phyloP scores from a whole-genome alignment of 148 eudicot species.

The Persicaria maculosa region DNA sequence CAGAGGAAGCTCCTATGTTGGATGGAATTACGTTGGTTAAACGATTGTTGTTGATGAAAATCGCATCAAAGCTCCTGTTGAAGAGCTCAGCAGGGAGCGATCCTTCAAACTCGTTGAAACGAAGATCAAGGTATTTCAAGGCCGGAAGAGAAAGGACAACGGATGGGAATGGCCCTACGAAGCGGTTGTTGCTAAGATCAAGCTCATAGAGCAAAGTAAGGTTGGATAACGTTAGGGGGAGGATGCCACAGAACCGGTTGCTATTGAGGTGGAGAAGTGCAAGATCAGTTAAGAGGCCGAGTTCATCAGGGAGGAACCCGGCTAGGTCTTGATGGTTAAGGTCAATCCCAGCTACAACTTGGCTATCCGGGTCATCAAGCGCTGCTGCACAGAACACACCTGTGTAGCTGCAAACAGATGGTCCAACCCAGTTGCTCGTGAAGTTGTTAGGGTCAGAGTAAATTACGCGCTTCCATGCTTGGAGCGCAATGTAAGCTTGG shows the following conservation, averaged over 20 bases:
- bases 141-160: slow-evolving; percentile 50
- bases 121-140: slow-evolving; percentile 47
- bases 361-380: slow-evolving; percentile 22
- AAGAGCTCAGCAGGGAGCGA: slow-evolving; percentile 43
- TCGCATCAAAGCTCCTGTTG: slow-evolving; percentile 40
- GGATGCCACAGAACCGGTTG: slow-evolving; percentile 63
- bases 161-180: slow-evolving; percentile 61
- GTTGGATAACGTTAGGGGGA: slow-evolving; percentile 40
- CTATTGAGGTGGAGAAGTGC: slow-evolving; percentile 49
- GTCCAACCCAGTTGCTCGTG: slow-evolving; percentile 63
- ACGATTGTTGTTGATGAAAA: slow-evolving; percentile 54
- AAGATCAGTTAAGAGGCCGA: slow-evolving; percentile 58
- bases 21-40: slow-evolving; percentile 42
- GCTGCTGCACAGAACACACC: slow-evolving; percentile 48
- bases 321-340: slow-evolving; percentile 59
- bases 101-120: slow-evolving; percentile 76
- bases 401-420: slow-evolving; percentile 50
- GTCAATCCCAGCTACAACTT: slow-evolving; percentile 50
- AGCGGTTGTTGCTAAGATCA: slow-evolving; percentile 57
- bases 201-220: slow-evolving; percentile 47
- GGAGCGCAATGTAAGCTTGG: slow-evolving; percentile 59
- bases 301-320: slow-evolving; percentile 47
- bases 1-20: slow-evolving; percentile 33
- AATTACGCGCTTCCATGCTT: slow-evolving; percentile 61
- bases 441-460: slow-evolving; percentile 59